phyloP scores from a whole-genome alignment of 2,329 filamentous ascomycete species.

The Penicillium psychrosexuale region DNA sequence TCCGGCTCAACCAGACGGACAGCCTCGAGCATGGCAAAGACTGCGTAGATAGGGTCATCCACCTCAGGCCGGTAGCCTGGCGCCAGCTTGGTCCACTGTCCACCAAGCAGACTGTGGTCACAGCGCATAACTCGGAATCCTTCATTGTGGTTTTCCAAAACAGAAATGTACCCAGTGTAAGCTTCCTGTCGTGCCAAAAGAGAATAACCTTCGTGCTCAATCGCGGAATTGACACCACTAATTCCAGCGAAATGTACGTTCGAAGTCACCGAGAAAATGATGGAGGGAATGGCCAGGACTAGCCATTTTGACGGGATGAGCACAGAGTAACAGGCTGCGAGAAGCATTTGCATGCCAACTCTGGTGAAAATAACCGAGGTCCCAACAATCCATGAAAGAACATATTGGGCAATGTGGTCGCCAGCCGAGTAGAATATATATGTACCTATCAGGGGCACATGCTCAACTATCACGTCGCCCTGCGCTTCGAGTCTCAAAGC shows the following conservation, averaged over 20 bases:
- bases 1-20: constrained; percentile 71
- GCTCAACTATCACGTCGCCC: constrained; percentile 59
- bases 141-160: constrained; percentile 69
- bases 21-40: constrained; percentile 95
- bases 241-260: constrained; percentile 73
- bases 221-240: constrained; percentile 60
- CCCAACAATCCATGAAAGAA: constrained; percentile 56
- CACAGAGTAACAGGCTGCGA: constrained; percentile 63
- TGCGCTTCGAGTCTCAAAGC: constrained; percentile 55
- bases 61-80: constrained; percentile 54
- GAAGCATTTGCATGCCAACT: constrained; percentile 66
- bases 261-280: constrained; percentile 60
- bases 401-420: constrained; percentile 41
- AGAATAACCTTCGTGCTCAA: constrained; percentile 66
- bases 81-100: constrained; percentile 70
- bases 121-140: constrained; percentile 82
- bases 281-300: constrained; percentile 65
- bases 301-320: constrained; percentile 68
- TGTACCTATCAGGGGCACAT: constrained; percentile 62
- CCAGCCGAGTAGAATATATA: constrained; percentile 61
- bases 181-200: constrained; percentile 82
- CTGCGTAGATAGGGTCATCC: constrained; percentile 85
- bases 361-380: constrained; percentile 64
- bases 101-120: constrained; percentile 90
- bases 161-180: constrained; percentile 85